These are phyloP conservation scores for Diaporthe capsici DNA, from an alignment of 2,329 filamentous ascomycete species.

Conservation along the genomic window DNA sequence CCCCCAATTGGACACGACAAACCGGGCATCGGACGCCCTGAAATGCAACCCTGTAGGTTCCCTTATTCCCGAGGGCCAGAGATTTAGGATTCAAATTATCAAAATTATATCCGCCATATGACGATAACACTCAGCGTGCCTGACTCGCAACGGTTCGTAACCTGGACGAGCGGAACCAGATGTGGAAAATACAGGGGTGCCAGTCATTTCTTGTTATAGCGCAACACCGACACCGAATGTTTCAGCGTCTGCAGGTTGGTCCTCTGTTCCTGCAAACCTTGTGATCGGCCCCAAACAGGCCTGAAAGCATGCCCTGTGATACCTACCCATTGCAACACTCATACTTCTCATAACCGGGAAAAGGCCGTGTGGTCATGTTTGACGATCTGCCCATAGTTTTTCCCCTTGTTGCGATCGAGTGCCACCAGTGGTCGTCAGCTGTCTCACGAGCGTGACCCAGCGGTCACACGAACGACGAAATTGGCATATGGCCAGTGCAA, in stretches of 20 bases:
- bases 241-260: background rate
- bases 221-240: background rate
- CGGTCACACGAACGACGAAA: background rate
- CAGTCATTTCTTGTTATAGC: background rate
- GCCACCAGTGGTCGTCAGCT: background rate
- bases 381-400: background rate
- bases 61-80: slow-evolving; percentile 4
- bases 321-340: background rate
- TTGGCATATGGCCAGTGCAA: background rate
- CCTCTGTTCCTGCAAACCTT: background rate
- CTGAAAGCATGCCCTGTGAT: background rate
- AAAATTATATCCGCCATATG: slow-evolving; percentile 4
- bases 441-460: background rate
- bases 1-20: background rate
- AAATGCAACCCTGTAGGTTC: slow-evolving; percentile 10
- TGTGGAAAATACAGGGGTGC: background rate
- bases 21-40: slow-evolving; percentile 1
- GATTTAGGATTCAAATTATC: slow-evolving; percentile 5
- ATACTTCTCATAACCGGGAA: background rate
- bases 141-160: slow-evolving; percentile 10
- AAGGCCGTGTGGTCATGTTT: no score
- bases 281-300: slow-evolving; percentile 1
- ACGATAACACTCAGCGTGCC: background rate
- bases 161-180: background rate
- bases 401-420: background rate